Conservation (phyloP, 352 stramenopile genomes). For the Phytophthora niederhauseri region DNA sequence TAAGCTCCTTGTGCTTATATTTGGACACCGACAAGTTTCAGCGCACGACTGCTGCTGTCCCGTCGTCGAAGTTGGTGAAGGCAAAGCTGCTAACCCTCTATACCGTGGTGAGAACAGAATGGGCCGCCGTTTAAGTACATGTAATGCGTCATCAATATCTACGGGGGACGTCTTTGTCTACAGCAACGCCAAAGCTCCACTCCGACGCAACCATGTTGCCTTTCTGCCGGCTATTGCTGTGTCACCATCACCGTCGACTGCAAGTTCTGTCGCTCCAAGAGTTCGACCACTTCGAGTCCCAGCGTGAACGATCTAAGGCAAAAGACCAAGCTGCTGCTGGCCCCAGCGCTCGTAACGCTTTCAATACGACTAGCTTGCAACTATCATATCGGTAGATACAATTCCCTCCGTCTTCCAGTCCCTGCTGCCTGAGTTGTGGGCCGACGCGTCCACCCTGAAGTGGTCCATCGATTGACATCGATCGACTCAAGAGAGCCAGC, state of each 20-base stretch:
- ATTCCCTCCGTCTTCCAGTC: not conserved
- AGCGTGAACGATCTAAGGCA: too few relatives aligned
- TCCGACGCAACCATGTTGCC: not conserved
- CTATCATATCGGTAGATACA: too few relatives aligned
- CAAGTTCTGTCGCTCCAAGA: not conserved
- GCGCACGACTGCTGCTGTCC: not conserved
- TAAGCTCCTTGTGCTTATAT: not conserved
- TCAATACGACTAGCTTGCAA: not conserved
- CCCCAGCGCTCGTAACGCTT: constrained; percentile 6
- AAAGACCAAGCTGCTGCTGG: constrained; percentile 1
- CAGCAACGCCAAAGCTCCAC: not conserved
- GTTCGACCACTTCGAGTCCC: too few relatives aligned
- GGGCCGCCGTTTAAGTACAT: too few relatives aligned
- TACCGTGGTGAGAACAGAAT: not conserved
- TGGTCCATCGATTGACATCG: not conserved
- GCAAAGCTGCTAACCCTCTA: too few relatives aligned
- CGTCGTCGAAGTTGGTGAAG: not conserved
- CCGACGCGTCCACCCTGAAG: not conserved
- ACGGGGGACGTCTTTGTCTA: not conserved
- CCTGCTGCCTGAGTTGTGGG: too few relatives aligned
- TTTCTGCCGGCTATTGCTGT: not conserved
- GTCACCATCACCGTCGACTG: not conserved
- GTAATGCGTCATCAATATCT: not conserved
- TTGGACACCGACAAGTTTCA: not conserved
- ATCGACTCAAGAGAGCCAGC: constrained; percentile 8